Evolutionary conservation across 768 basidiomycete genomes (phyloP), one percentile per base, ranked within the genome.

Genomic region (Boletus rex-veris): DNA sequence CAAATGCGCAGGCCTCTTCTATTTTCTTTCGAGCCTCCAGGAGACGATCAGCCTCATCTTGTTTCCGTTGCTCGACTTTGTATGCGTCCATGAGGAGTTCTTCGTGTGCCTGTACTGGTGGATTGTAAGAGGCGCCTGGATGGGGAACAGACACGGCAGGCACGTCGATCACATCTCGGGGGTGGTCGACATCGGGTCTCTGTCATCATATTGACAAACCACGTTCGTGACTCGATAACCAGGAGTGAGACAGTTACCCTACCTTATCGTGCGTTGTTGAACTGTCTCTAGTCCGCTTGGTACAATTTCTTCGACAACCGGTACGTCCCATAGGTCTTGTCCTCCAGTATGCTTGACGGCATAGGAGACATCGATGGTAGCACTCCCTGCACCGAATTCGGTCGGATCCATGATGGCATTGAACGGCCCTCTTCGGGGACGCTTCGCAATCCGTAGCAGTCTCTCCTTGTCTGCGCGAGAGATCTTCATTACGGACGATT

Each of bases 101-200:
- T 46, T 82, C 79, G 60, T 96, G 90, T 0, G 86, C 83, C 4
- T 80, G 76, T 1, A 80, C 82, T 0, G 84, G 83, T 0, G 94
- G 94, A 66, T 97, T 97, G 67, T 98, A 98, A 16, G 92, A 94
- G 4, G 86, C 80, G 18, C 94, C 94, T 31, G 82, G 83, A 59
- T 90, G 90, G 0, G 94, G 94, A 4, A 83, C 72, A 1, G 74
- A 61, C 1, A 92, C 80, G 1, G 90, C 86, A 1, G 86, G 82
- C 0, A 88, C 58, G 9, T 79, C 75, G 54, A 91, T 91, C 19
- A 68, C 52, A 19, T 80, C 63, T 38, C 80, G 78, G 0, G 78
- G 77, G 50, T 79, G 75, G 10, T 66, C 64, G 4, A 74, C 67
- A 0, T 72, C 60, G 7, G 86, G 85, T 40, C 79, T 73, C 83